Percentiles rank a stretch among this genome's conserved stretches.
These are phyloP conservation scores for Colletotrichum euphorbiae DNA, from an alignment of 2,329 filamentous ascomycete genomes.

Conservation along the genomic window DNA sequence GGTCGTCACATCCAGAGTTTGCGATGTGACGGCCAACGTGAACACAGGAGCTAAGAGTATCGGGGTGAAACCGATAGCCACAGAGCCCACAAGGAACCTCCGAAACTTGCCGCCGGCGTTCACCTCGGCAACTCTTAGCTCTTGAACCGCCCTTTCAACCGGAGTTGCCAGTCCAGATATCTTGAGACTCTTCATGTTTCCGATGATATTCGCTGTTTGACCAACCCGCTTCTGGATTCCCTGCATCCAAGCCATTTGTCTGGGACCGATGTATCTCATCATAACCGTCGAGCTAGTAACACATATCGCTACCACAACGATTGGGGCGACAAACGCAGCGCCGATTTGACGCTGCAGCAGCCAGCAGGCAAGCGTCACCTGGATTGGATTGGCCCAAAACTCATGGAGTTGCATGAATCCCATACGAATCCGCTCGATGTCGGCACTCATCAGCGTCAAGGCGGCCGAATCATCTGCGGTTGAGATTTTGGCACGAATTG, in stretches of 20 bases:
- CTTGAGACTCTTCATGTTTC: conserved; percentile 63
- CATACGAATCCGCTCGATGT: conserved; percentile 55
- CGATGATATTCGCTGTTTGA: conserved; percentile 58
- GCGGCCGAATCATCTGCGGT: conserved; percentile 53
- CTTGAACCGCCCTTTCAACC: conserved; percentile 41
- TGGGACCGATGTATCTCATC: conserved; percentile 34
- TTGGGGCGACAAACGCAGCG: conserved; percentile 26
- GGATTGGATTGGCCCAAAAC: conserved; percentile 54
- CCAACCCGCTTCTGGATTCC: conserved; percentile 61
- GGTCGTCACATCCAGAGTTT: conserved; percentile 43
- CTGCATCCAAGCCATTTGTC: conserved; percentile 60
- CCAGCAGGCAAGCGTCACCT: conserved; percentile 59
- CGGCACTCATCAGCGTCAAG: conserved; percentile 61
- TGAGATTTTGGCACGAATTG: conserved; percentile 47
- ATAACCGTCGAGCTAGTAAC: background rate
- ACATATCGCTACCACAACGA: conserved; percentile 16
- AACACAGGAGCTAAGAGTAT: conserved; percentile 49
- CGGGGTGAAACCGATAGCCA: conserved; percentile 50
- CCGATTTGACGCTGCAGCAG: conserved; percentile 55
- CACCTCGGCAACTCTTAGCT: conserved; percentile 48
- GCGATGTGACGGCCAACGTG: conserved; percentile 47
- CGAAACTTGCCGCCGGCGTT: conserved; percentile 46
- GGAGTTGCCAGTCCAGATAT: conserved; percentile 58
- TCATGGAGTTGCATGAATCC: conserved; percentile 53
- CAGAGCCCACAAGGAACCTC: conserved; percentile 39